Base-by-base conservation (phyloP, 306 rosid species). In the Leucaena leucocephala region DNA sequence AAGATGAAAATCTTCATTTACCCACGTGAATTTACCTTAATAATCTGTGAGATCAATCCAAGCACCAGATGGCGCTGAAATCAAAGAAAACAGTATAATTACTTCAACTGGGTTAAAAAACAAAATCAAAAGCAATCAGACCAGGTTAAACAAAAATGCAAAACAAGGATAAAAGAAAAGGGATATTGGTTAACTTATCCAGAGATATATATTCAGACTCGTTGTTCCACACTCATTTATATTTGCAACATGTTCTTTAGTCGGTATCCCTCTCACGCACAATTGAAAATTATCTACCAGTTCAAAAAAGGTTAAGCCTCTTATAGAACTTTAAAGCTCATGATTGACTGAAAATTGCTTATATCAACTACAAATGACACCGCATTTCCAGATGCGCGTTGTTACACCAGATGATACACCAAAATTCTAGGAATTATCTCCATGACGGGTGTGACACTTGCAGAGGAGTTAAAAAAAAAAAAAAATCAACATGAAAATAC, bases 41-140 rank as follows among this genome's bases (percentile, higher is more conserved):
- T 95, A 48, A 95, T 93, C 81, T 95, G 99, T 66, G 99, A 93
- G 80, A 95, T 95, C 88, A 95, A 62, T 68, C 99, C 99, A 45
- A 95, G 94, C 49, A 95, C 97, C 67, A 95, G 93, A 87, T 95
- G 99, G 66, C 99, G 96, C 99, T 95, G 99, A 79, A 88, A 87
- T 69, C 63, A 54, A 50, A 87, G 77, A 52, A 61, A 76, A 36
- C 79, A 17, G 10, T 33, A 58, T 38, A 68, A 43, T 68, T 68
- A 43, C 27, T 19, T 21, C 55, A 10, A 43, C 55, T n/a, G 73
- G 49, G 55, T 8, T 48, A 15, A 49, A 44, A 65, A 43, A n/a
- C 19, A 8, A 68, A 68, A 4, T 2, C 38, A 12, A 43, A 42
- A 44, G 49, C n/a, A 43, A 43, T 4, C 15, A n/a, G 72, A 40